A percentile compares a stretch with the other conserved stretches of the same genome.
Conservation (phyloP, 2,329 filamentous ascomycete genomes). For the Trichoderma aggressivum region DNA sequence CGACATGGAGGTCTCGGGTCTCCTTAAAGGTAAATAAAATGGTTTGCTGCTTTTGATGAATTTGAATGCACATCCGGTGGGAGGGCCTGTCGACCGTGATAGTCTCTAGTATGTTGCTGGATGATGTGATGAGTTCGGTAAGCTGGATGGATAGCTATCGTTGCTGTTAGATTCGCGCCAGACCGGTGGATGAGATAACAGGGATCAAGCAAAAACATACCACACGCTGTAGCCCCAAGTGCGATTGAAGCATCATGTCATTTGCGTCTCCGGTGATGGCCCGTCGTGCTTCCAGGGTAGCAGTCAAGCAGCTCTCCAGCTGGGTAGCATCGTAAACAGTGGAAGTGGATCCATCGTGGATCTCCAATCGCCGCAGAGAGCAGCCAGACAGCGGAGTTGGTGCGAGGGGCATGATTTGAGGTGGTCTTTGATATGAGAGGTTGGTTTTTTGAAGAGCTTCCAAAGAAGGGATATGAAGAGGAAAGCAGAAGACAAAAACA, state of each 20-base stretch:
- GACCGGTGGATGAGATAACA: not conserved
- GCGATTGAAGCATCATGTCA: conserved; percentile 28
- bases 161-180: not conserved
- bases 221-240: conserved; percentile 25
- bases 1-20: conserved; percentile 32
- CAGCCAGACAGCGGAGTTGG: conserved; percentile 31
- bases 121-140: conserved; percentile 25
- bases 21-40: conserved; percentile 30
- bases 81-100: conserved; percentile 24
- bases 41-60: conserved; percentile 27
- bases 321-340: conserved; percentile 25
- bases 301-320: conserved; percentile 24
- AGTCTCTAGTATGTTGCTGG: conserved; percentile 18
- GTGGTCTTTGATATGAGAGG: not conserved
- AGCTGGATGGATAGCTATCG: conserved; percentile 31
- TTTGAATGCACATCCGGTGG: conserved; percentile 26
- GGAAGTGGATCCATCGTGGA: conserved; percentile 25
- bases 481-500: not conserved
- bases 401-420: conserved; percentile 27
- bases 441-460: not conserved
- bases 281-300: conserved; percentile 30
- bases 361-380: conserved; percentile 31
- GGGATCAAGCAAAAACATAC: conserved; percentile 22
- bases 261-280: conserved; percentile 8
- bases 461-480: not conserved